Evolutionary conservation across 202 grass and related monocot species (phyloP), one percentile per base, ranked within the genome.

Genomic region (Hordeum pubiflorum): DNA sequence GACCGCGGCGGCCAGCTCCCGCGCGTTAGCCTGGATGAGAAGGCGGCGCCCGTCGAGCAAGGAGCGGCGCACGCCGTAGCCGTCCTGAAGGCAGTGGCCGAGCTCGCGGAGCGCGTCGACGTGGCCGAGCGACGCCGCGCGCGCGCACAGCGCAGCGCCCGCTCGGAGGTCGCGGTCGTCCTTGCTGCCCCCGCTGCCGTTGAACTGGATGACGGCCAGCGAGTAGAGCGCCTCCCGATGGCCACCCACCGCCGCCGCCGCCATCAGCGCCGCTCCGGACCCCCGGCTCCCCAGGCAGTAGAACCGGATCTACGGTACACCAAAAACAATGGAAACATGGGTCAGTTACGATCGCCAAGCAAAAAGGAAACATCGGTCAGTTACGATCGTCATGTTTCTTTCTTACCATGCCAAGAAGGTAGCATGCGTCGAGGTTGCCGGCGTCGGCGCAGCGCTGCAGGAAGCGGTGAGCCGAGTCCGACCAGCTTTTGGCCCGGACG

Each of bases 61-160:
- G 70, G 85, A 91, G 1, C 86, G 89, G 9, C 78, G 89, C 44
- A 97, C 91, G 74, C 94, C 94, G 48, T 91, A 97, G 74, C 94
- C 94, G 75, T 89, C 91, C 77, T 97, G 91, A 6, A 97, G 90
- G 83, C 94, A 97, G 89, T 97, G 85, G 3, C 91, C 94, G 10
- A 97, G 81, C 90, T 97, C 94, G 9, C 91, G 91, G 31, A 97
- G 85, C 36, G 94, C 94, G 76, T 92, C 83, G 0, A 97, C 83
- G 74, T 97, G 89, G 39, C 94, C 94, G 3, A 94, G 87, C 61
- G 86, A 79, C 32, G 94, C 94, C 6, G 94, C 89, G 22, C 88
- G 91, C 23, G 90, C 91, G 89, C 94, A 94, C 70, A 97, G 85
- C 34, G 87, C 90, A 0, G 87, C 91, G 13, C 91, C 94, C 18